Base-by-base conservation (phyloP, 23 red algal species). In the Gracilaria gracilis region DNA sequence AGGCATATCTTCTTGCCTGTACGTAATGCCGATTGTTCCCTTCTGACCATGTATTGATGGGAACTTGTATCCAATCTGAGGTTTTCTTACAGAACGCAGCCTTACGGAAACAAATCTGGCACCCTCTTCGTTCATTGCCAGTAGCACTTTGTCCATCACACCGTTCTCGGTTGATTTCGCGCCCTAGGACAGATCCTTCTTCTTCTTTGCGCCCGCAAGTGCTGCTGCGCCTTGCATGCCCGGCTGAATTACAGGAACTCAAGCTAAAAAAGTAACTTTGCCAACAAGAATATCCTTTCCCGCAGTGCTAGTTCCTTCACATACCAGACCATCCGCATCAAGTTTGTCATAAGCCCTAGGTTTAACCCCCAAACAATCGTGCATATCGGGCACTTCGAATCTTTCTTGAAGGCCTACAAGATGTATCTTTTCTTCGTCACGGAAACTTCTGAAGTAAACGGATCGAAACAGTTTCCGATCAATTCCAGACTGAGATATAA, bases 31-130 rank as follows among this genome's bases (percentile, higher is more conserved):
- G 23, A 96, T 84, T 19, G 97, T 99, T 31, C 97, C 97, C 59
- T 99, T 99, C 78, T 99, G 97, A 15, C 97, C 97, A 85, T 99
- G 97, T 48, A 94, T 94, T 39, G 92, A 95, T 21, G 97, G 88
- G 79, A 99, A 99, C 61, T 99, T 99, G 89, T 99, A 94, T 33
- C 97, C 97, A 29, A 99, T 93, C 80, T 99, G 97, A 9, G 97
- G 97, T 64, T 89, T 87, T 47, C 94, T 83, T 64, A 96, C 92
- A 12, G 97, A 96, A 24, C 97, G 97, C 35, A 99, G 40, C 38
- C 97, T 94, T 20, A 99, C 85, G 42, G 94, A 95, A 20, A 95
- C 90, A 74, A 99, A 96, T 4, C 97, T 90, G 29, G 91, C 81
- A 40, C 94, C 94, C 38, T 83, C 80, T 66, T 99, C 94, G 79